These are phyloP conservation scores for Pyrus communis DNA, from an alignment of 306 rosid species.

Conservation along the genomic window DNA sequence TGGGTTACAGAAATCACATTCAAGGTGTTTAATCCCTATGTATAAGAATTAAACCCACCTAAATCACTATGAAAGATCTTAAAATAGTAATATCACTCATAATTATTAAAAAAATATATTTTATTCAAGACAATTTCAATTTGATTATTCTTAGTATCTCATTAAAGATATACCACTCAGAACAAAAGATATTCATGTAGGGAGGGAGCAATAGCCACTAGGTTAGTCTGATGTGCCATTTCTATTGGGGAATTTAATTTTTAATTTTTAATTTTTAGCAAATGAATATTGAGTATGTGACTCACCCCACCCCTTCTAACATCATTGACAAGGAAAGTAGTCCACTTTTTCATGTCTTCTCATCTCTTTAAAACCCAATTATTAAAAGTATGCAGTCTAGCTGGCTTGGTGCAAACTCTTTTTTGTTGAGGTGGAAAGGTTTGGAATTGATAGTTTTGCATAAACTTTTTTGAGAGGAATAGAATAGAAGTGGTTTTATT, in stretches of 20 bases:
- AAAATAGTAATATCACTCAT: no score
- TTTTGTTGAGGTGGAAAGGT: not conserved
- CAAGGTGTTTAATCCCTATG: no score
- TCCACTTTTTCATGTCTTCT: not conserved
- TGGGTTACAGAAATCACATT: no score
- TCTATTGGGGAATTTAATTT: not conserved
- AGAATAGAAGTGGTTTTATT: not conserved
- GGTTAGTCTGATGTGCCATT: not conserved
- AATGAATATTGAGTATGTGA: not conserved
- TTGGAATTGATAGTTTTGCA: not conserved
- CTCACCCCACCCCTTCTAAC: slow-evolving; percentile 11
- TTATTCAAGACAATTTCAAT: no score
- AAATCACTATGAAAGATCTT: no score
- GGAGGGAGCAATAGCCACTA: slow-evolving; percentile 9
- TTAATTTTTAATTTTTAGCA: not conserved
- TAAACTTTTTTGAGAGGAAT: not conserved
- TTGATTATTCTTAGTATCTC: slow-evolving; percentile 22
- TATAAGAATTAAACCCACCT: no score
- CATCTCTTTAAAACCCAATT: slow-evolving; percentile 3
- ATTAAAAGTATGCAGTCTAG: slow-evolving; percentile 7
- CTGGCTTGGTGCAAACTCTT: not conserved
- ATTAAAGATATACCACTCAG: slow-evolving; percentile 17
- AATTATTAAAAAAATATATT: no score
- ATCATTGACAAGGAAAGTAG: slow-evolving; percentile 9
- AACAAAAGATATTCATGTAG: slow-evolving; percentile 26